Base-by-base conservation (phyloP, 1,284 basidiomycete species). In the Moesziomyces parantarcticus region DNA sequence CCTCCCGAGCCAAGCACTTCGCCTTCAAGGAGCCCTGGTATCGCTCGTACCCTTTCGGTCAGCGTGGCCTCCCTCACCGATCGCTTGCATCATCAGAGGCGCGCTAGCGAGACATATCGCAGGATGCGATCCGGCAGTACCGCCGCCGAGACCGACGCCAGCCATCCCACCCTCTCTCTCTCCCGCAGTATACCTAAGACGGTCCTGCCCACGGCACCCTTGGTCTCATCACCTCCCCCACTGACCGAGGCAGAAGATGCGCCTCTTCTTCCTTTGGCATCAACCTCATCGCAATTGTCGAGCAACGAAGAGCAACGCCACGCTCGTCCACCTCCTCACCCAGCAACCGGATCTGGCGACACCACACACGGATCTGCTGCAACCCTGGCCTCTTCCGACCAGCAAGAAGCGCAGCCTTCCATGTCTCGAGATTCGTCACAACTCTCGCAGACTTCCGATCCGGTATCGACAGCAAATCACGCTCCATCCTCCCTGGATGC, bases 101-200 rank as follows among this genome's bases (percentile, higher is more conserved):
- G 70, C 16, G 70, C 70, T 32, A 73, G 70, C 45, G 55, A 60
- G 29, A 65, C 57, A 1, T 73, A 58, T 39, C 60, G 65, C 10
- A 48, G 54, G 23, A 64, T 73, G 65, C 51, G 65, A 22, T 58
- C 65, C 2, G 60, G 53, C 21, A 68, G 70, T 49, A 32, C 21
- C 0, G 32, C 57, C 13, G 47, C 43, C 14, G 55, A 50, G 18
- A 23, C 39, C 10, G 59, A 62, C 10, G 3, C 39, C 4, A 13
- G 36, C 16, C 48, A 45, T 1, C 21, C 34, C 18, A 14, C 39
- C 7, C 51, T 62, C 5, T 52, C 49, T 18, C 29, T 29, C 29
- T 29, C 29, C 8, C 66, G 59, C 16, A 63, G 40, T 36, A 23
- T 69, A 10, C 58, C 60, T 5, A 55, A 44, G 25, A 47, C 55